A percentile compares a stretch with the other conserved stretches of the same genome.
These are phyloP conservation scores for Aspergillus carlsbadensis DNA, from an alignment of 495 filamentous ascomycete species.

Conservation along the genomic window DNA sequence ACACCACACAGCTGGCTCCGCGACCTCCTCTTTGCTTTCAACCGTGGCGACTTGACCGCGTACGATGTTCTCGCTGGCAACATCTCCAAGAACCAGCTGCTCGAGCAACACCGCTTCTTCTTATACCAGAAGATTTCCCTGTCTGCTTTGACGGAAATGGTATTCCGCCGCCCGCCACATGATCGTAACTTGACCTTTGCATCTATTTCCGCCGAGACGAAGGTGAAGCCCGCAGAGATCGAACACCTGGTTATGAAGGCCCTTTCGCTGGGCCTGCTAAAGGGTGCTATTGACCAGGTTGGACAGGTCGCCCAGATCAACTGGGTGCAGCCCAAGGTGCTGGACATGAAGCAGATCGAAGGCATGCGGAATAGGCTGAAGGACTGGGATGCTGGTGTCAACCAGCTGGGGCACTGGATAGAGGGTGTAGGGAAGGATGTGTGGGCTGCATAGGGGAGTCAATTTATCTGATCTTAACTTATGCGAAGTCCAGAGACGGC, in stretches of 20 bases:
- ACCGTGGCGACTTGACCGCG: conserved; percentile 85
- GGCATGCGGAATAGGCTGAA: conserved; percentile 83
- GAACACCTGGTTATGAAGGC: conserved; percentile 99
- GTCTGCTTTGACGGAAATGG: conserved; percentile 90
- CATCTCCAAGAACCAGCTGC: conserved; percentile 73
- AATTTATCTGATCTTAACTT: conserved; percentile 5
- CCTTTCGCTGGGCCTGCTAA: conserved; percentile 82
- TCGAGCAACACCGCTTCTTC: conserved; percentile 74
- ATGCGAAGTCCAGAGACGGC: conserved; percentile 27
- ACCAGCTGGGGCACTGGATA: conserved; percentile 93
- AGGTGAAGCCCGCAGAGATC: conserved; percentile 85
- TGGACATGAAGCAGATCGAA: conserved; percentile 94
- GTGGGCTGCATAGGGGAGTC: conserved; percentile 69
- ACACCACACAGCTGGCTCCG: conserved; percentile 77
- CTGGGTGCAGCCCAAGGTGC: conserved; percentile 97
- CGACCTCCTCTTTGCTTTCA: conserved; percentile 94
- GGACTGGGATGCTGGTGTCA: conserved; percentile 95
- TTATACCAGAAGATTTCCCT: conserved; percentile 98
- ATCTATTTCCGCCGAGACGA: conserved; percentile 86
- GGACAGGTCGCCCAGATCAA: conserved; percentile 90
- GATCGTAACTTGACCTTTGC: conserved; percentile 90
- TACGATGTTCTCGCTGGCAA: conserved; percentile 79
- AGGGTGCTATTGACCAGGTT: conserved; percentile 95
- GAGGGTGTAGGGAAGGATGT: conserved; percentile 85
- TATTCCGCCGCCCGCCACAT: conserved; percentile 93